Evolutionary conservation across 2,329 filamentous ascomycete genomes (phyloP).

Genomic region (Aspergillus pseudoglaucus): DNA sequence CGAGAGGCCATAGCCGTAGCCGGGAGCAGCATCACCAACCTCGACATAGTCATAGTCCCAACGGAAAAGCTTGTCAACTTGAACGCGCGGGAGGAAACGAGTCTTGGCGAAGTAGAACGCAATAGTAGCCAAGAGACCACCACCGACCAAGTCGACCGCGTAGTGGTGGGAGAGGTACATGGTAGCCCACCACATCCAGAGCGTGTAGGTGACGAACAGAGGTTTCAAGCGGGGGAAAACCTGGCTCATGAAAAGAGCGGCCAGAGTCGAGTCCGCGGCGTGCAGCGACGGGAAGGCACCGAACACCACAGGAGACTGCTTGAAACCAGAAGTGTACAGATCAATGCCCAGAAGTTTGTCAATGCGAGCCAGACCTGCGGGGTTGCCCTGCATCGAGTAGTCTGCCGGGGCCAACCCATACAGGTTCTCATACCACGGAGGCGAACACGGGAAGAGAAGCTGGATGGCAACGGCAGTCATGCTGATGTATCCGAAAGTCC

Average conservation of each 20-base stretch:
- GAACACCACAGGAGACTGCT: slow-evolving; percentile 82
- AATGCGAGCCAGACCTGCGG: slow-evolving; percentile 80
- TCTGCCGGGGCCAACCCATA: slow-evolving; percentile 86
- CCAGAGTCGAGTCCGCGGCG: slow-evolving; percentile 79
- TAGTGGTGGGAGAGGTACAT: slow-evolving; percentile 99
- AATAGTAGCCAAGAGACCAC: slow-evolving; percentile 68
- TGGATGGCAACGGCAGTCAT: slow-evolving; percentile 81
- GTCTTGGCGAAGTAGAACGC: slow-evolving; percentile 78
- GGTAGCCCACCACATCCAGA: slow-evolving; percentile 97
- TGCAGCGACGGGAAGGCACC: slow-evolving; percentile 93
- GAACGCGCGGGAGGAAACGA: slow-evolving; percentile 73
- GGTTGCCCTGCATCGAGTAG: slow-evolving; percentile 84
- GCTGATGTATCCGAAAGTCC: slow-evolving; percentile 88
- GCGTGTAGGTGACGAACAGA: slow-evolving; percentile 73
- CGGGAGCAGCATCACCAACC: slow-evolving; percentile 57
- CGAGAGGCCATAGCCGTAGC: slow-evolving; percentile 53
- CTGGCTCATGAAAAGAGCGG: slow-evolving; percentile 88
- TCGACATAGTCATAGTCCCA: slow-evolving; percentile 97
- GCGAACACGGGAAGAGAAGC: slow-evolving; percentile 84
- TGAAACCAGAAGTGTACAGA: slow-evolving; percentile 88
- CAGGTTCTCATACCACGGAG: slow-evolving; percentile 94
- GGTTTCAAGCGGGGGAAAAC: slow-evolving; percentile 78
- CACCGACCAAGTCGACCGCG: slow-evolving; percentile 83
- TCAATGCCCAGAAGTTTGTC: slow-evolving; percentile 87
- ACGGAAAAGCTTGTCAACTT: slow-evolving; percentile 76